Base-by-base conservation (phyloP, 2,329 filamentous ascomycete genomes). In the Tolypocladium nubicola region DNA sequence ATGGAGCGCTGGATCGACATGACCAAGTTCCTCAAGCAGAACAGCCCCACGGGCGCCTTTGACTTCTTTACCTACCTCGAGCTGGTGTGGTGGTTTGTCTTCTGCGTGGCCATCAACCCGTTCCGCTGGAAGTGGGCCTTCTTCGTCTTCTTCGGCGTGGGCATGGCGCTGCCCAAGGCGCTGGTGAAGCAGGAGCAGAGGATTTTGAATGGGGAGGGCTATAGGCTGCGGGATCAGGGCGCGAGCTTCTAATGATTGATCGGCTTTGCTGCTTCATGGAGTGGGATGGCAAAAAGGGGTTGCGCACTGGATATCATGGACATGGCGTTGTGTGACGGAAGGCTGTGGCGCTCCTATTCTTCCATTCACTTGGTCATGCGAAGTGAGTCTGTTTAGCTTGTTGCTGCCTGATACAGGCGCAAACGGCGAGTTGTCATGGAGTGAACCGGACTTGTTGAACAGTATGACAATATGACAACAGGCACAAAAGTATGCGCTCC, bases 41-140 rank as follows among this genome's bases (percentile, higher is more conserved):
- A 79, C 13, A 84, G 87, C 2, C 89, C 90, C 0, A 89, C 84
- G 0, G 85, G 82, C 0, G 89, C 89, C 0, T 93, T 95, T 65
- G 89, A 95, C 68, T 95, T 95, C 74, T 94, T 95, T 68, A 95
- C 90, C 0, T 95, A 95, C 65, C 79, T 88, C 0, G 90, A 96
- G 71, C 74, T 95, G 54, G 67, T 94, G 5, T 95, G 89, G 77
- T 95, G 90, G 90, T 94, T 93, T 62, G 69, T 84, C 7, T 95
- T 94, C 66, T 87, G 87, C 57, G 84, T 93, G 47, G 74, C 80
- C 5, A 80, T 94, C 64, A 95, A 95, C 67, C 90, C 90, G 0
- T 95, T 95, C 71, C 76, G 90, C 10, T 95, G 90, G 89, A 95
- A 95, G 75, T 95, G 90, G 90, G 88, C 86, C 0, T 68, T 85